Evolutionary conservation across 495 filamentous ascomycete species (phyloP), one percentile per base, ranked within the genome.

Genomic region (Trichoderma reesei): DNA sequence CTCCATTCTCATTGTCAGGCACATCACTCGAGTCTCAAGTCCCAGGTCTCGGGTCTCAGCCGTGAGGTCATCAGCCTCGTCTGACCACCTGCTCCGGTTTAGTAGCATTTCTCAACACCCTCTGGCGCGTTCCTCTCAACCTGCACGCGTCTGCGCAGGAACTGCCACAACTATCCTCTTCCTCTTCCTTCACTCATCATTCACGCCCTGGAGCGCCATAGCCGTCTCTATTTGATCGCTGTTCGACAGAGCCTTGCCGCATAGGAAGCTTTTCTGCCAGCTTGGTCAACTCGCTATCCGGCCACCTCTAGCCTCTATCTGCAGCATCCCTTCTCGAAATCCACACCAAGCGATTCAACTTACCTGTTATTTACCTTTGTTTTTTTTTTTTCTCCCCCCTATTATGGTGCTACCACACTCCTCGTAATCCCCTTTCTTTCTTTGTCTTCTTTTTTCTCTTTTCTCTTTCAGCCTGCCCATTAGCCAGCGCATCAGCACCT

Each of bases 21-120:
- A 56, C 51, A 34, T 18, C 18, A 16, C 26, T 54, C 46, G 26
- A 18, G 46, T 54, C 41, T 41, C 41, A 41, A 14, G 41, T 41
- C 39, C 26, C 38, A 39, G 6, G 6, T 11, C n/a, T 48, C 44
- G 20, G 44, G 44, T 48, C 38, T 39, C 38, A 39, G 51, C 51
- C 51, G 34, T 20, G 26, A 33, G 51, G 51, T 56, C 51, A 56
- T 33, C 51, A 56, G 51, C 51, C 51, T 56, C 51, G 31, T 31
- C 51, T 56, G 51, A 36, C 51, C 51, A 56, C 51, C 51, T 56
- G 8, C 34, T 56, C 51, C 26, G 3, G 6, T 46, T 16, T 46
- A 18, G 42, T 14, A 46, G 42, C 42, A 14, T 46, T 46, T 39
- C 38, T 14, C 42, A 14, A 46, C 42, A 34, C 44, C 44, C 18